Base-by-base conservation (phyloP, 2,329 filamentous ascomycete genomes). In the Penicillium sp. region DNA sequence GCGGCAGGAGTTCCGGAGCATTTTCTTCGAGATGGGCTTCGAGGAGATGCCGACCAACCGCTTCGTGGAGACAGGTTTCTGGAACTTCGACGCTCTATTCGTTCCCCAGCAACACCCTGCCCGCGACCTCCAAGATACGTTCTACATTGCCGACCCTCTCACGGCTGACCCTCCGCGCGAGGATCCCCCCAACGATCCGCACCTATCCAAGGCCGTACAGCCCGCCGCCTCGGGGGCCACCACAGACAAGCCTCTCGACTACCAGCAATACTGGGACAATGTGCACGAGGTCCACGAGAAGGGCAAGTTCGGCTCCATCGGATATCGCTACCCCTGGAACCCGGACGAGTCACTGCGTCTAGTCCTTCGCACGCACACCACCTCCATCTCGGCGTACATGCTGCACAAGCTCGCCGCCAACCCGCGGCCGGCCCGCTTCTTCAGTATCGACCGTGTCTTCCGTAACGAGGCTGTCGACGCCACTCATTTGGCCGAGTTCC, bases 1-100 rank as follows among this genome's bases (percentile, higher is more conserved):
- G 63, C 87, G 93, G 61, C 82, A 89, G 63, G 93, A 97, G 74
- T 95, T 98, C 81, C 81, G 93, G 50, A 88, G 93, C 67, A 96
- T 98, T 68, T 98, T 98, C 83, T 97, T 98, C 75, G 90, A 95
- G 70, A 95, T 95, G 85, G 93, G 92, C 46, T 98, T 97, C 76
- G 86, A 92, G 65, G 93, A 98, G 78, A 97, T 98, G 93, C 88
- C 91, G 12, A 96, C 92, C 43, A 87, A 87, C 74, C 83, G 88
- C 70, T 96, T 86, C 69, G 91, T 97, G 55, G 93, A 98, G 75
- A 92, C 91, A 10, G 91, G 92, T 41, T 96, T 97, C 84, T 98
- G 93, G 90, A 97, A 97, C 74, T 97, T 97, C 72, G 92, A 97
- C 67, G 84, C 91, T 23, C 88, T 98, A 56, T 96, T 92, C 72